Evolutionary conservation across 257 asterid species (phyloP), one percentile per base, ranked within the genome.

Genomic region (Nicotiana benthamiana): DNA sequence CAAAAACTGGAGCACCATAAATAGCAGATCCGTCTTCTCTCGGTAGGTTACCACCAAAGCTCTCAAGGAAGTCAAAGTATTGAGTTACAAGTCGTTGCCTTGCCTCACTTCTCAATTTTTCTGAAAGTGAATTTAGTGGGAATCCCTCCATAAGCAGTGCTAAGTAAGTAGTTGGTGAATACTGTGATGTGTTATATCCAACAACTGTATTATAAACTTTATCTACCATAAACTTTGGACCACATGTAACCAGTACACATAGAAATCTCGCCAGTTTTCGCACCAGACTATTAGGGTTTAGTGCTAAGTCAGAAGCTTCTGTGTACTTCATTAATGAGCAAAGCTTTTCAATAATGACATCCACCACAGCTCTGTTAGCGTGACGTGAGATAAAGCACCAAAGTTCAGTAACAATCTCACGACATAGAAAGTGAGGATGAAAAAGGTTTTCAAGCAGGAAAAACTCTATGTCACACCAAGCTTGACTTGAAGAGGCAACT

Each of bases 101-200:
- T 3, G 97, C 97, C 10, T 77, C 72, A 82, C 91, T 90, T 91
- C 90, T 87, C 51, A 87, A 85, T 75, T 87, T 90, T 77, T 89
- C 96, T 60, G 98, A 85, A 74, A 96, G 96, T 27, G 83, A 85
- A 86, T 89, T 87, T 48, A 93, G 86, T 59, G 96, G 98, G 80
- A 91, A 96, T 26, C 98, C 99, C 86, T 96, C 99, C 88, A 92
- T 86, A 83, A 91, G 96, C 54, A 96, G 86, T 75, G 97, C 93
- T 62, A 88, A 67, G 64, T 88, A 90, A 81, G 88, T 84, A 83
- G 66, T 81, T 72, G 83, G 78, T 54, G 86, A 86, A 80, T 53
- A 22, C 76, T 77, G 86, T 80, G 93, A 88, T 89, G 81, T 83
- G 77, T 81, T 67, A 75, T 81, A 82, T 67, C 85, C 96, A 67